Evolutionary conservation across 2,329 filamentous ascomycete genomes (phyloP), one percentile per base, ranked within the genome.

Genomic region (Phaeosphaeriaceae sp.): DNA sequence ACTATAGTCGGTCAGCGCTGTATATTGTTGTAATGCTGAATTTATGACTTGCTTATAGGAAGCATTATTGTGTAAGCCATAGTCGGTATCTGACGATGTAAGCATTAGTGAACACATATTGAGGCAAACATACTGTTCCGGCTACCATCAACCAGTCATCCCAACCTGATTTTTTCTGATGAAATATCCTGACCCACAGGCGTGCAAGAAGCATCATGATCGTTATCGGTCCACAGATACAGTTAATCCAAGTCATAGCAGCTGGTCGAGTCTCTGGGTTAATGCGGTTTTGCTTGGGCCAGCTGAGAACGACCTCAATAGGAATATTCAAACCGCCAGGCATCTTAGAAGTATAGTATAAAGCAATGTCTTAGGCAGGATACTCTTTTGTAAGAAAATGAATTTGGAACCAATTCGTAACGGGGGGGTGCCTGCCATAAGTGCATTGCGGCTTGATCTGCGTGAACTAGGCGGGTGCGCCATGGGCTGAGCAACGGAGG

Each of bases 101-200:
- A 67, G 56, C 8, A 8, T 20, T 8, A 11, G n/a, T 28, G 1
- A 4, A 26, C n/a, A 1, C n/a, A n/a, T 29, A 4, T 9, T 11
- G 18, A 29, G 15, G 13, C 13, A 20, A n/a, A 50, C 60, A 41
- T 40, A 70, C 67, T 16, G 54, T 57, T 11, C 62, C 61, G 20
- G 55, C 59, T 11, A 66, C 12, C 55, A 69, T 63, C 12, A 70
- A 35, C 66, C 64, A 70, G 42, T 71, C 68, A 30, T 70, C 68
- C 56, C 48, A 61, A 5, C 66, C 63, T 11, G 62, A 39, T 33
- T 58, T 63, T 15, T 46, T 49, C 42, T 70, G 67, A 37, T 66
- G 58, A 8, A 52, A 50, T 11, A 67, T 49, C 17, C 68, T 56
- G 2, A 68, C 61, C 66, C 67, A 71, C 20, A 71, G 43, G 26